Percentiles rank a stretch among this genome's conserved stretches.
Evolutionary conservation across 148 eudicot genomes (phyloP).

Genomic region (Cornus controversa): DNA sequence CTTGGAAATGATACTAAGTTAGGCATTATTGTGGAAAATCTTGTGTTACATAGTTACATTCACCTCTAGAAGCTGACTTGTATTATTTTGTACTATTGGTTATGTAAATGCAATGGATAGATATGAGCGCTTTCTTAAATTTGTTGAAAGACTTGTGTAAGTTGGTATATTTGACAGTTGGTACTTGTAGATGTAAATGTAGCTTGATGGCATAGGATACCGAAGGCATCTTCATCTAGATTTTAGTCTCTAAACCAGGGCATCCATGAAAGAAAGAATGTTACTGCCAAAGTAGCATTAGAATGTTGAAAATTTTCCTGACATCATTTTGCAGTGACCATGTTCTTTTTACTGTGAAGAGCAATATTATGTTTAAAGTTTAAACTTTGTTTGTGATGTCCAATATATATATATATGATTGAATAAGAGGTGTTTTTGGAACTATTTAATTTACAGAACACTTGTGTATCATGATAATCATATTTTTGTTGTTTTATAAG

Average conservation of each 20-base stretch:
- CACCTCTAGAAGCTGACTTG: background rate
- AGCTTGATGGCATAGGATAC: background rate
- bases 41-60: background rate
- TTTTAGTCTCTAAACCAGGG: background rate
- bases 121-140: background rate
- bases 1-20: background rate
- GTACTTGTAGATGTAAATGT: background rate
- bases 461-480: no score
- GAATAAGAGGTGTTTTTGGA: no score
- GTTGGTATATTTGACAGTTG: background rate
- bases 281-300: background rate
- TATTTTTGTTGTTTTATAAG: background rate
- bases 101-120: background rate
- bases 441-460: no score
- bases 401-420: background rate
- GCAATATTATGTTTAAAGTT: background rate
- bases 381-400: background rate
- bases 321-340: background rate
- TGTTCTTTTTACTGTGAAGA: background rate
- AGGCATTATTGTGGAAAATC: background rate
- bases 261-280: background rate
- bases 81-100: background rate
- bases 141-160: background rate
- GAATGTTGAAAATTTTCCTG: background rate
- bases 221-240: background rate